Evolutionary conservation across 306 rosid species (phyloP), one percentile per base, ranked within the genome.

Genomic region (Amphicarpaea edgeworthii): DNA sequence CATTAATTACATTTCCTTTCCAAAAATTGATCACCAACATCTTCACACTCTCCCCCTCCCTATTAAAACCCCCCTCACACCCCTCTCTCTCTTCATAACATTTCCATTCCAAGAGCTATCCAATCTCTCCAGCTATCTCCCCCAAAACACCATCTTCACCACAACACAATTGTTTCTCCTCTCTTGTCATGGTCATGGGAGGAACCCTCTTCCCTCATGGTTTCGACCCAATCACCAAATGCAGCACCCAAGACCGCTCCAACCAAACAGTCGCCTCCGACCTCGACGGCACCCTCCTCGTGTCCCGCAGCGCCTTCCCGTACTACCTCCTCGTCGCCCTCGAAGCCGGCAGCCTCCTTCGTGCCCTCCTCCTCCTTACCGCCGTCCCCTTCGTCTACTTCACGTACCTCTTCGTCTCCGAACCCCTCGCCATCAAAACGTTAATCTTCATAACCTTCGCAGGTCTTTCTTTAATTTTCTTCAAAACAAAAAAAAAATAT

Each of bases 271-370:
- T 94, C 2, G 93, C 93, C 1, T 86, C 98, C 0, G 95, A 92
- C 70, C 75, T 94, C 3, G 98, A 90, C 12, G 98, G 98, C 38
- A 90, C 98, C 0, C 92, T 94, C 11, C 88, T 91, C 1, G 72
- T 90, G 4, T 92, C 98, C 0, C 77, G 84, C 0, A 90, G 80
- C 17, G 96, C 96, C 5, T 94, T 94, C 37, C 98, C 98, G 0
- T 94, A 94, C 72, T 94, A 80, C 90, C 76, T 94, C 89, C 98
- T 94, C 12, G 53, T 94, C 0, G 98, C 97, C 5, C 73, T 92
- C 0, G 97, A 94, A 77, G 97, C 97, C 4, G 98, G 98, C 0
- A 88, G 88, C 76, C 46, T 92, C 62, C 32, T 92, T 0, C 80
- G 98, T 28, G 98, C 84, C 4, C 79, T 94, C 2, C 0, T 86